Evolutionary conservation across 352 stramenopile genomes (phyloP).

Genomic region (Phytophthora podocarpi): DNA sequence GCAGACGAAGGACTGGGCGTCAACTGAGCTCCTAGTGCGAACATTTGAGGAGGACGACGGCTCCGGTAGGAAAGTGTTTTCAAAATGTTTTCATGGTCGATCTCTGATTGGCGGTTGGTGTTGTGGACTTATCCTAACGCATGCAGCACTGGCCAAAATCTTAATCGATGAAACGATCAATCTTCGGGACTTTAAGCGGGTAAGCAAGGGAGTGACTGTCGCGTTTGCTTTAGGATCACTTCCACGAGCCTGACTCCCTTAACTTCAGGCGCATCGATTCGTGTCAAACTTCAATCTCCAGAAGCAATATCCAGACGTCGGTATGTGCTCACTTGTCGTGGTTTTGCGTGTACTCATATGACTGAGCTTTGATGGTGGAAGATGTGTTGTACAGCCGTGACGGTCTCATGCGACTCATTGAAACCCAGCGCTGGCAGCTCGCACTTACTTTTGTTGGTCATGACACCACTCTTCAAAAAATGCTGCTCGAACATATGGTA

Average conservation of each 20-base stretch:
- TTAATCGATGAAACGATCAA: constrained; percentile 61
- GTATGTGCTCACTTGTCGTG: constrained; percentile 15
- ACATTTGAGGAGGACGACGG: constrained; percentile 38
- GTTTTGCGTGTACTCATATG: not conserved
- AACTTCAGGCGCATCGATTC: constrained; percentile 55
- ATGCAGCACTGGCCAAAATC: constrained; percentile 39
- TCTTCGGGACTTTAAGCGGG: constrained; percentile 64
- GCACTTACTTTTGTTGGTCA: constrained; percentile 67
- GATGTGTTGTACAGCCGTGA: constrained; percentile 71
- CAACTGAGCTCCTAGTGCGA: constrained; percentile 52
- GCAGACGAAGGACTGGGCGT: constrained; percentile 63
- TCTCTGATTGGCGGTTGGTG: not conserved
- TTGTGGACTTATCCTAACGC: not conserved
- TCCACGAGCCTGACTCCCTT: not conserved
- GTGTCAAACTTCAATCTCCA: constrained; percentile 59
- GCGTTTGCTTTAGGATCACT: too few relatives aligned
- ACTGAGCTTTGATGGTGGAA: not conserved
- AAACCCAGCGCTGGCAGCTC: constrained; percentile 66
- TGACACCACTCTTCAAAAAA: constrained; percentile 48
- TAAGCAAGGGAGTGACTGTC: constrained; percentile 9
- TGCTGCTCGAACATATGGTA: constrained; percentile 56
- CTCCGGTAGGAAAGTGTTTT: not conserved
- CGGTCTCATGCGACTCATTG: constrained; percentile 58
- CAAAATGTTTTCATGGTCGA: too few relatives aligned
- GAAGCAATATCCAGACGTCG: constrained; percentile 59